Percentiles rank a stretch among this genome's conserved stretches.
phyloP scores from a whole-genome alignment of 208 protist species.

The Leishmania amazonensis region DNA sequence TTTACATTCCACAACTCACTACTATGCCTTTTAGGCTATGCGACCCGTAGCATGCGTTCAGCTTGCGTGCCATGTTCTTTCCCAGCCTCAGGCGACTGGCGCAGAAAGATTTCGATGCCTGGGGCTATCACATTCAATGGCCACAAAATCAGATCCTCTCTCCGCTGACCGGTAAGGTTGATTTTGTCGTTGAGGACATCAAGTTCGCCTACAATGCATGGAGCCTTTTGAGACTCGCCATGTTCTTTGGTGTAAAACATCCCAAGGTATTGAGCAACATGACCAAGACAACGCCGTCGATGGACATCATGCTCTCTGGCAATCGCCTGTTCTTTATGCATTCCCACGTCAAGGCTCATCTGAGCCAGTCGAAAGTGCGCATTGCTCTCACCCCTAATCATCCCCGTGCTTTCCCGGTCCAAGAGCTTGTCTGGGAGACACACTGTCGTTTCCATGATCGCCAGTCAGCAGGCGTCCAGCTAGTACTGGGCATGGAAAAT shows the following conservation, averaged over 20 bases:
- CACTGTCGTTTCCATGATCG: background rate
- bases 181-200: constrained; percentile 76
- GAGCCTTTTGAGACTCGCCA: constrained; percentile 66
- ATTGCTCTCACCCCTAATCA: constrained; percentile 76
- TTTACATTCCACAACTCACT: background rate
- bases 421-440: constrained; percentile 46
- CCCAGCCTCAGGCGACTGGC: background rate
- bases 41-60: background rate
- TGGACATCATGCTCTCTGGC: constrained; percentile 63
- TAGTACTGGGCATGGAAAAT: constrained; percentile 89
- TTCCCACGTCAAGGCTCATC: constrained; percentile 24
- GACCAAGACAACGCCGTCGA: constrained; percentile 58
- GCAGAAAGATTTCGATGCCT: constrained; percentile 80
- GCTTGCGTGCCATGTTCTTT: background rate
- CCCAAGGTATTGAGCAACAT: constrained; percentile 71
- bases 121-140: constrained; percentile 78
- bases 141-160: constrained; percentile 34
- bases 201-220: constrained; percentile 92
- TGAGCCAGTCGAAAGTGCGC: constrained; percentile 29
- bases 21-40: too few relatives aligned
- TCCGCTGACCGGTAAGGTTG: constrained; percentile 40
- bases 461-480: constrained; percentile 34
- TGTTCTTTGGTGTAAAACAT: constrained; percentile 73
- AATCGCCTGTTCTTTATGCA: constrained; percentile 85
- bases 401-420: constrained; percentile 45